Percentiles rank a stretch among this genome's conserved stretches.
These are phyloP conservation scores for Eucalyptus pauciflora DNA, from an alignment of 345 rosid genomes.

Conservation along the genomic window DNA sequence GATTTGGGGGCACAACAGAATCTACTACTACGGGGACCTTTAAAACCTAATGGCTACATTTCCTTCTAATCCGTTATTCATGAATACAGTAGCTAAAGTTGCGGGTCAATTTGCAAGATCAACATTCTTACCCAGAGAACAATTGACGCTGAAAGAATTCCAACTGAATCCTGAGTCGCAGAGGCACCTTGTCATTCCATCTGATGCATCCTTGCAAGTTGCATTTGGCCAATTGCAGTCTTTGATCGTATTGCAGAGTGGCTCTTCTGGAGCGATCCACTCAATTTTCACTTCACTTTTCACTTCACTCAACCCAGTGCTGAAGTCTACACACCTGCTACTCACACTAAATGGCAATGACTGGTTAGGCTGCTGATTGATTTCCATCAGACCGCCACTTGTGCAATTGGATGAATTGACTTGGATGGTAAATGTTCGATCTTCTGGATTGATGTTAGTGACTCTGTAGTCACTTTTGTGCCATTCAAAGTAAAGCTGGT, in stretches of 20 bases:
- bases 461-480: neutral
- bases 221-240: slow-evolving; percentile 10
- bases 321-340: no score
- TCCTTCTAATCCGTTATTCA: neutral
- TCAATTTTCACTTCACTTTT: no score
- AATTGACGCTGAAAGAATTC: neutral
- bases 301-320: no score
- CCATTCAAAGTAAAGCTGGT: neutral
- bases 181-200: neutral
- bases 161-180: neutral
- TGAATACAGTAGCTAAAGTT: neutral
- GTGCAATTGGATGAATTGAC: neutral
- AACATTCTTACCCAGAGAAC: neutral
- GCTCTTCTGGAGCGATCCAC: neutral
- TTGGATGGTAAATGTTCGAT: neutral
- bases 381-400: neutral
- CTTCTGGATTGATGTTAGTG: neutral
- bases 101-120: neutral
- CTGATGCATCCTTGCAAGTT: neutral
- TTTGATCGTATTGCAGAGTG: neutral
- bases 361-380: neutral
- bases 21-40: neutral
- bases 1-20: neutral
- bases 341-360: neutral
- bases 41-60: neutral